Conservation (phyloP, 2,329 filamentous ascomycete species). For the Chrysoporthe cubensis region DNA sequence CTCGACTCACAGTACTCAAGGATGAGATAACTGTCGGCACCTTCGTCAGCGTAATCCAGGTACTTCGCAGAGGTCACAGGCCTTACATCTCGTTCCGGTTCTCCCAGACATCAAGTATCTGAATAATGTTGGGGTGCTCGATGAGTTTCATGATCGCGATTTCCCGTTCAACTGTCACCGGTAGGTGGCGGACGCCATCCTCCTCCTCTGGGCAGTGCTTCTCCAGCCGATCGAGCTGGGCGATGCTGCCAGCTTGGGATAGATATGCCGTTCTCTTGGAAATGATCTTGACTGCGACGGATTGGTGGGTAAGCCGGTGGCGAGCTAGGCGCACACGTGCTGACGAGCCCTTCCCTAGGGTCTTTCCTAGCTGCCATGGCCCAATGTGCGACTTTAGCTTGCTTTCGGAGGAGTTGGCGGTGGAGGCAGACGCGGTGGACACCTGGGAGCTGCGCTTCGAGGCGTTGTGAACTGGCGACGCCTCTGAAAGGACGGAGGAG, state of each 20-base stretch:
- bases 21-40: constrained; percentile 77
- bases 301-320: constrained; percentile 76
- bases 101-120: constrained; percentile 96
- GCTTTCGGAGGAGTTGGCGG: constrained; percentile 36
- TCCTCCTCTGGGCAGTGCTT: constrained; percentile 57
- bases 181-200: constrained; percentile 71
- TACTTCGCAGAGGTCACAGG: not conserved
- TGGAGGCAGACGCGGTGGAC: constrained; percentile 42
- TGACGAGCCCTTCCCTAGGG: constrained; percentile 86
- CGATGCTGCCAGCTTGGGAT: constrained; percentile 83
- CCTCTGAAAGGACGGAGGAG: constrained; percentile 38
- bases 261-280: constrained; percentile 80
- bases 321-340: constrained; percentile 85
- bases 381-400: constrained; percentile 75
- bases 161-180: constrained; percentile 88
- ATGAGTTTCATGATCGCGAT: constrained; percentile 97
- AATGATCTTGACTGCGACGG: constrained; percentile 94
- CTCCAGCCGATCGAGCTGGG: constrained; percentile 77
- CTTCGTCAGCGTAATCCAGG: constrained; percentile 26
- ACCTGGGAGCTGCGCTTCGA: constrained; percentile 45
- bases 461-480: constrained; percentile 34
- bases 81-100: constrained; percentile 91
- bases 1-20: constrained; percentile 83
- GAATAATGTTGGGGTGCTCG: constrained; percentile 92
- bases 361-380: constrained; percentile 90